phyloP scores from a whole-genome alignment of 1,139 yeast species.

The Pichia sp. region DNA sequence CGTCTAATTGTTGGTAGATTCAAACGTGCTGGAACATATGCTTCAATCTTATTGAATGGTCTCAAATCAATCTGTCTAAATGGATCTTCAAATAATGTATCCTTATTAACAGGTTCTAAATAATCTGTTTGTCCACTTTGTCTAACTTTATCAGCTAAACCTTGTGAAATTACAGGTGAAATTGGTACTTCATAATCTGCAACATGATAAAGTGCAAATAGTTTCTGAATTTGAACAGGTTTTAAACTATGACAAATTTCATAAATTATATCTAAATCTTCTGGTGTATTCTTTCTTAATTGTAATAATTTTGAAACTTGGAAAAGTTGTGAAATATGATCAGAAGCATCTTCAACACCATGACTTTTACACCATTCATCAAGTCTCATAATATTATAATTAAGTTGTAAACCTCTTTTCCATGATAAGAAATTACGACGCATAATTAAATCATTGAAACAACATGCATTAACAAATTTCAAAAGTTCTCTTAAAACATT shows the following conservation, averaged over 20 bases:
- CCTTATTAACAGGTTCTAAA: conserved; percentile 61
- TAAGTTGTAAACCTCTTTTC: conserved; percentile 96
- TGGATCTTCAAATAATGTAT: conserved; percentile 82
- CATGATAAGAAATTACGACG: conserved; percentile 91
- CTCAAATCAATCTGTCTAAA: conserved; percentile 82
- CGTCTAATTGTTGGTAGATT: conserved; percentile 83
- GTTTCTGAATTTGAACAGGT: conserved; percentile 89
- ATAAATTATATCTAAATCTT: conserved; percentile 86
- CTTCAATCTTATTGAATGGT: conserved; percentile 84
- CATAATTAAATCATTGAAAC: conserved; percentile 95
- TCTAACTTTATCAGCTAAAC: conserved; percentile 80
- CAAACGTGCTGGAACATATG: conserved; percentile 94
- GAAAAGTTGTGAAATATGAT: conserved; percentile 76
- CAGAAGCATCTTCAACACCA: conserved; percentile 85
- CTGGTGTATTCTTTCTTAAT: conserved; percentile 80
- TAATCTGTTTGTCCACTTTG: conserved; percentile 57
- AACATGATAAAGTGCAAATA: conserved; percentile 80
- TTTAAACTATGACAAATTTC: conserved; percentile 93
- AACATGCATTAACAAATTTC: conserved; percentile 83
- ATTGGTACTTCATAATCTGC: conserved; percentile 97
- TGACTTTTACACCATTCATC: conserved; percentile 99
- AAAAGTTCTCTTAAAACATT: conserved; percentile 81
- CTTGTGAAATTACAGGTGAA: conserved; percentile 72
- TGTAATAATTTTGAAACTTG: conserved; percentile 94
- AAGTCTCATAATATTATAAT: conserved; percentile 90